Evolutionary conservation across 352 stramenopile genomes (phyloP).

Genomic region (Elongisporangium prolatum): DNA sequence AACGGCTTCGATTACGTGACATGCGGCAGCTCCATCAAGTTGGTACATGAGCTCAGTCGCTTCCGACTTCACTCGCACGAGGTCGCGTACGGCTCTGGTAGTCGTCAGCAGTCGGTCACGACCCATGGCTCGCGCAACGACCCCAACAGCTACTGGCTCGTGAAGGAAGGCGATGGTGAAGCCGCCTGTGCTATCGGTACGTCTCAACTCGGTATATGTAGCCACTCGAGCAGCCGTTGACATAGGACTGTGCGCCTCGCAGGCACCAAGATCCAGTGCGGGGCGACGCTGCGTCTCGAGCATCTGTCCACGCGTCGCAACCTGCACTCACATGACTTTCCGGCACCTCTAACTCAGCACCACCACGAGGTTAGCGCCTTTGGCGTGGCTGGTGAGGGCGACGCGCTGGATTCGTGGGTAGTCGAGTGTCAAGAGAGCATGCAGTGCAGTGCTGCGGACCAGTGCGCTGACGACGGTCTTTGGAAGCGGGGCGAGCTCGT

Average conservation of each 20-base stretch:
- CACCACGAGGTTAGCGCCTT: slow-evolving; percentile 77
- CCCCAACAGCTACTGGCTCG: slow-evolving; percentile 84
- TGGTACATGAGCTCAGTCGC: slow-evolving; percentile 67
- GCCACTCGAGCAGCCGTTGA: neutral
- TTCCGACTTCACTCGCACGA: slow-evolving; percentile 84
- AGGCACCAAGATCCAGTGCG: slow-evolving; percentile 59
- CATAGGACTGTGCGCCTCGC: neutral
- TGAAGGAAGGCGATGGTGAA: slow-evolving; percentile 67
- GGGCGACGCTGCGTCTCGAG: slow-evolving; percentile 63
- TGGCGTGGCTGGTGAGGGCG: slow-evolving; percentile 73
- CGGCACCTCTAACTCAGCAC: slow-evolving; percentile 52
- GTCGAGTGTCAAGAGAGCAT: slow-evolving; percentile 69
- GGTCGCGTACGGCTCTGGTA: slow-evolving; percentile 73
- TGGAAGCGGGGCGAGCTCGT: slow-evolving; percentile 80
- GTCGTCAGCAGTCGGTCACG: slow-evolving; percentile 77
- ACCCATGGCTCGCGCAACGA: slow-evolving; percentile 65
- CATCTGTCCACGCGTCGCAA: slow-evolving; percentile 74
- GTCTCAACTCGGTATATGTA: neutral
- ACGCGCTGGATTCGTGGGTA: slow-evolving; percentile 64
- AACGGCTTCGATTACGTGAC: slow-evolving; percentile 77
- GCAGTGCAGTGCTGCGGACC: slow-evolving; percentile 60
- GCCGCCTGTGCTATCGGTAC: slow-evolving; percentile 32
- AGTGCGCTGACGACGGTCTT: slow-evolving; percentile 65
- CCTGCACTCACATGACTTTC: slow-evolving; percentile 72
- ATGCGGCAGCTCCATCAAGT: slow-evolving; percentile 80